Percentiles rank a stretch among this genome's conserved stretches.
Conservation (phyloP, 495 filamentous ascomycete species). For the Tetracladium marchalianum region DNA sequence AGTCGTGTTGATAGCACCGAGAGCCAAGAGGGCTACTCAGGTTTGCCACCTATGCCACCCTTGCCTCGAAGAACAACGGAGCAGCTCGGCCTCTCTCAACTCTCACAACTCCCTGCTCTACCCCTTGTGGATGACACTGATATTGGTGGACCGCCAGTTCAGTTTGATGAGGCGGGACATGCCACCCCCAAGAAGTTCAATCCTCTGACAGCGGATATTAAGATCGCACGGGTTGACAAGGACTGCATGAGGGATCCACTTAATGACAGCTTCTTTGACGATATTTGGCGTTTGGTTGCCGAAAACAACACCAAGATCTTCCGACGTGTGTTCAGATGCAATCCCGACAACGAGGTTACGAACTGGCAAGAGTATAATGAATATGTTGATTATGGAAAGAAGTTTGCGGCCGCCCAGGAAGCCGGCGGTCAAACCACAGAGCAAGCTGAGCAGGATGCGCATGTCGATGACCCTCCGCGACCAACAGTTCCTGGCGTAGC, state of each 20-base stretch:
- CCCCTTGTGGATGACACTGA: conserved; percentile 68
- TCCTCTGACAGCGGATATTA: conserved; percentile 56
- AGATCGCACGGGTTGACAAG: conserved; percentile 41
- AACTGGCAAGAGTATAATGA: conserved; percentile 94
- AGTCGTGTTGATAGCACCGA: conserved; percentile 9
- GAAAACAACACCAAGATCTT: conserved; percentile 92
- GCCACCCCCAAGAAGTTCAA: conserved; percentile 31
- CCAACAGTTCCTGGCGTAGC: conserved; percentile 15
- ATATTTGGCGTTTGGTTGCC: conserved; percentile 80
- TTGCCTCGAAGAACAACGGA: conserved; percentile 39
- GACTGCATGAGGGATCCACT: conserved; percentile 69
- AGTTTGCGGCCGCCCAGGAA: conserved; percentile 60
- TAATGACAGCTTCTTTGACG: conserved; percentile 70
- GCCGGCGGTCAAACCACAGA: conserved; percentile 34
- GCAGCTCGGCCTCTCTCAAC: conserved; percentile 44
- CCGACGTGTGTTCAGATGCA: conserved; percentile 88
- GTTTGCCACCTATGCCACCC: conserved; percentile 40
- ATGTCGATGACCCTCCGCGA: conserved; percentile 32
- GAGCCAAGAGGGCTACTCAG: conserved; percentile 28
- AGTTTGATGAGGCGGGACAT: conserved; percentile 9
- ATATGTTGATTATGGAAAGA: conserved; percentile 65
- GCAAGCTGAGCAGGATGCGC: conserved; percentile 31
- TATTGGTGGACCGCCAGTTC: conserved; percentile 54
- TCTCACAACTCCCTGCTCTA: conserved; percentile 57
- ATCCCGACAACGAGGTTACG: conserved; percentile 90